A percentile compares a stretch with the other conserved stretches of the same genome.
These are phyloP conservation scores for Penicillium desertorum DNA, from an alignment of 495 filamentous ascomycete genomes.

Conservation along the genomic window DNA sequence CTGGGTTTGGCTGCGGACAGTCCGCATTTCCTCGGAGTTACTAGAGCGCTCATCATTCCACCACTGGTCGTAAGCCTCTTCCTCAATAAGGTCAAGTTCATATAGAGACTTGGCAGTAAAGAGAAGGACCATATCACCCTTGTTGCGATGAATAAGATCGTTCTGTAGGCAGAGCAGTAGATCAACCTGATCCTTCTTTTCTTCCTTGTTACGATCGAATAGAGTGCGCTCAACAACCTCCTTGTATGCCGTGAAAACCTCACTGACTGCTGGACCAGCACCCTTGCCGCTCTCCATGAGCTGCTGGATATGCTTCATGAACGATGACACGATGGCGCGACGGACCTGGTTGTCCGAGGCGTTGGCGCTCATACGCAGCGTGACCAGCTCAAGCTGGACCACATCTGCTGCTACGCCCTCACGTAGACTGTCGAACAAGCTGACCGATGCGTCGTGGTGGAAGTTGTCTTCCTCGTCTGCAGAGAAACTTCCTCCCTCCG, in stretches of 20 bases:
- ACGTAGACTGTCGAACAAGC: conserved; percentile 77
- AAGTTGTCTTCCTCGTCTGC: conserved; percentile 68
- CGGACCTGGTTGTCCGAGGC: conserved; percentile 86
- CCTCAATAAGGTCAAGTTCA: conserved; percentile 79
- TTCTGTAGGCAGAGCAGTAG: conserved; percentile 78
- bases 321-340: conserved; percentile 77
- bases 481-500: conserved; percentile 56
- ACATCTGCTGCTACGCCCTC: conserved; percentile 75
- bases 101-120: conserved; percentile 79
- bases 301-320: conserved; percentile 76
- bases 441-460: conserved; percentile 82
- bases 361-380: conserved; percentile 82
- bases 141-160: conserved; percentile 62
- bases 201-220: conserved; percentile 56
- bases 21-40: conserved; percentile 62
- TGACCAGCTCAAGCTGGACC: conserved; percentile 86
- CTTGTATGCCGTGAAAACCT: conserved; percentile 56
- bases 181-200: conserved; percentile 77
- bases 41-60: conserved; percentile 71
- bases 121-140: conserved; percentile 67
- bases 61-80: conserved; percentile 86
- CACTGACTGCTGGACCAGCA: conserved; percentile 63
- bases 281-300: conserved; percentile 61
- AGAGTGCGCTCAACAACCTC: conserved; percentile 58
- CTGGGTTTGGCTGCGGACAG: conserved; percentile 67